Base-by-base conservation (phyloP, 1,284 basidiomycete genomes). In the Exobasidium rhododendri region DNA sequence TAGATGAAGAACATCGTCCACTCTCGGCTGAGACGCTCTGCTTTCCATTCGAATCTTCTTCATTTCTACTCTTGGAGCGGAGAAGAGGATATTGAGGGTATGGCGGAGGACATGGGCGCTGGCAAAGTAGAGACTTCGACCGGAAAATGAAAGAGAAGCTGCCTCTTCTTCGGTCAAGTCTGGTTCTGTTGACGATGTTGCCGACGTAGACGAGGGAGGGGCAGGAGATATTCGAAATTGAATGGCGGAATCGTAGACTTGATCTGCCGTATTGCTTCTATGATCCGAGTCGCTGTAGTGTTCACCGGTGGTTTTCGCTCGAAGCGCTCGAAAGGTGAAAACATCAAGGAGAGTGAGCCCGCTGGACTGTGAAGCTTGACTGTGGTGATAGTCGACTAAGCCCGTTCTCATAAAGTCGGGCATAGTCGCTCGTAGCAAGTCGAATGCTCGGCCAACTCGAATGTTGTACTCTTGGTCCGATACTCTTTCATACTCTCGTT, bases 61-160 rank as follows among this genome's bases (percentile, higher is more conserved):
- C 28, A 74, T 54, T 29, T 61, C 58, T 13, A 76, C 64, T 26
- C 54, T 53, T 1, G 71, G 62, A 30, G 70, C 63, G 57, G 66
- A 63, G 56, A 76, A 76, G 51, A 76, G 63, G 24, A 68, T 69
- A 2, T 66, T 63, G 4, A 76, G 66, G 0, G 72, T 72, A 35
- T 70, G 68, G 3, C 72, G 67, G 6, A 76, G 65, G 26, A 76
- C 53, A 35, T 74, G 71, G 24, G 70, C 67, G 46, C 67, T 70
- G 11, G 70, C 67, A 1, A 73, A 56, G 64, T 76, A 76, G 57
- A 76, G 60, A 20, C 70, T 68, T 2, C 74, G 65, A 24, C 74
- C 74, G 26, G 65, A 65, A 64, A 76, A 76, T 49, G 66, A 69
- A 44, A 76, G 70, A 56, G 63, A 52, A 7, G 61, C 61, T 2